Percentiles rank a stretch among this genome's conserved stretches.
These are phyloP conservation scores for Acacia confusa DNA, from an alignment of 306 rosid species.

Conservation along the genomic window DNA sequence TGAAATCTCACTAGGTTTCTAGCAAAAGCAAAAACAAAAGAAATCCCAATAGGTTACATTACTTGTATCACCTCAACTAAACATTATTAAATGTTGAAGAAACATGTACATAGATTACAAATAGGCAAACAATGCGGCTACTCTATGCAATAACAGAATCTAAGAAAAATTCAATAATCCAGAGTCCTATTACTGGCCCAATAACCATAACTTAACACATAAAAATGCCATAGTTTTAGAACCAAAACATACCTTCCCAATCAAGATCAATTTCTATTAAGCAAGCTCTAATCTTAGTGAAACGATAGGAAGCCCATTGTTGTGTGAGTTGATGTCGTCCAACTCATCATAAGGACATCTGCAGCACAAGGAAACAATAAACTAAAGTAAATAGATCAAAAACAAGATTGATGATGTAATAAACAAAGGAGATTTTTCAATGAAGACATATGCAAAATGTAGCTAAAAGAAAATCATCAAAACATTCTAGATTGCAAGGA, in stretches of 20 bases:
- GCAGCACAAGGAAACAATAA: constrained; percentile 1
- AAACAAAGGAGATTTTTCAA: background rate
- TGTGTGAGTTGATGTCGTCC: constrained; percentile 5
- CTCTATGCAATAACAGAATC: background rate
- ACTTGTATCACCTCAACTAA: constrained; percentile 9
- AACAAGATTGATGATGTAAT: background rate
- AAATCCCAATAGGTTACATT: background rate
- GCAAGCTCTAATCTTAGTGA: constrained; percentile 2
- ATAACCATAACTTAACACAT: background rate
- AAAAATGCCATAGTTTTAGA: too few species aligned
- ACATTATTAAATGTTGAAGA: background rate
- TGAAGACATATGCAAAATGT: background rate
- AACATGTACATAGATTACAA: background rate
- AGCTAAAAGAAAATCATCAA: background rate
- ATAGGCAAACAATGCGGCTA: background rate
- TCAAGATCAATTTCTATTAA: too few species aligned
- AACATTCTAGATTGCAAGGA: background rate
- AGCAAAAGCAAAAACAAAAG: too few species aligned
- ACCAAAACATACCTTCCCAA: too few species aligned
- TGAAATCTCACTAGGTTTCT: background rate
- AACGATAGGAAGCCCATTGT: background rate
- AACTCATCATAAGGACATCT: constrained; percentile 2
- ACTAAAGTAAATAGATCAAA: constrained; percentile 4
- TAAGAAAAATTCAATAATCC: constrained; percentile 3
- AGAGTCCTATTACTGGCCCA: background rate